These are phyloP conservation scores for Ensete ventricosum DNA, from an alignment of 176 grass and related monocot species.

Conservation along the genomic window DNA sequence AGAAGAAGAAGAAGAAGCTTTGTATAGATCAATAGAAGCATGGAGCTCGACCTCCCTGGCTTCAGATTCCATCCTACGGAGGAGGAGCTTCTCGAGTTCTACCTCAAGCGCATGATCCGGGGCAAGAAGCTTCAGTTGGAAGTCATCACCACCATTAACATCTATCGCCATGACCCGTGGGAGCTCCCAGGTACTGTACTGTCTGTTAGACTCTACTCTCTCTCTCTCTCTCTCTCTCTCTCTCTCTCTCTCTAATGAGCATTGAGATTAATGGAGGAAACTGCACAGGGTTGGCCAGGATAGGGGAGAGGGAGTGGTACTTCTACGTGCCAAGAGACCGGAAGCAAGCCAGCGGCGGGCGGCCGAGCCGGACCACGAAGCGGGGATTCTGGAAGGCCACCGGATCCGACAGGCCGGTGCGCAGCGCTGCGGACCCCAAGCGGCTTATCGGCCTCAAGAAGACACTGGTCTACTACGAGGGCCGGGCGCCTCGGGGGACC, in stretches of 20 bases:
- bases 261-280: neutral
- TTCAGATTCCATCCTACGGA: slow-evolving; percentile 79
- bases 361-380: slow-evolving; percentile 73
- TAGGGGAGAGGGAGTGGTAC: slow-evolving; percentile 95
- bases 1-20: neutral
- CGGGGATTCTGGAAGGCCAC: slow-evolving; percentile 94
- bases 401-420: slow-evolving; percentile 68
- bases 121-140: slow-evolving; percentile 61
- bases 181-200: slow-evolving; percentile 47
- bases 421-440: slow-evolving; percentile 66
- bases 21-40: neutral
- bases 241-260: neutral
- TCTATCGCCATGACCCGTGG: slow-evolving; percentile 75
- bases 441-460: slow-evolving; percentile 88
- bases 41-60: slow-evolving; percentile 38
- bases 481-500: slow-evolving; percentile 55
- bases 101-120: slow-evolving; percentile 41
- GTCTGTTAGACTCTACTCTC: neutral
- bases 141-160: slow-evolving; percentile 71
- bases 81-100: slow-evolving; percentile 86
- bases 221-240: neutral
- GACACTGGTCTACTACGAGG: slow-evolving; percentile 85
- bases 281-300: slow-evolving; percentile 34
- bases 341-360: slow-evolving; percentile 39
- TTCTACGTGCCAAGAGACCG: slow-evolving; percentile 86